Conservation (phyloP, 148 eudicot species). For the Silene uniflora region DNA sequence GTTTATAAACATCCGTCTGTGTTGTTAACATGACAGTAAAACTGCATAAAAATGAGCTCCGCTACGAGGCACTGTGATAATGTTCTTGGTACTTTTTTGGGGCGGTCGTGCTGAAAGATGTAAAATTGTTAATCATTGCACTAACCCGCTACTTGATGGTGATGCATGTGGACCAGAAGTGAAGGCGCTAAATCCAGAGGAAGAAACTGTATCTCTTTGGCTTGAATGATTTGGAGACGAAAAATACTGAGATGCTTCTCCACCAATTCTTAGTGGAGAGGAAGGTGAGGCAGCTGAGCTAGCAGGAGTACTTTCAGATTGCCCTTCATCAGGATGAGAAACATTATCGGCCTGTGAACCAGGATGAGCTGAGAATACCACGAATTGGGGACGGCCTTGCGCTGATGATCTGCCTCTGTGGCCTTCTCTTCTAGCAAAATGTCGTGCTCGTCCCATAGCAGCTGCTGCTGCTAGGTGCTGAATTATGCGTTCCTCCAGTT, state of each 20-base stretch:
- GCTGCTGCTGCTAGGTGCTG: slow-evolving; percentile 99
- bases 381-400: slow-evolving; percentile 78
- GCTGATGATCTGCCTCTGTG: slow-evolving; percentile 68
- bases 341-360: slow-evolving; percentile 39
- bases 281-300: slow-evolving; percentile 35
- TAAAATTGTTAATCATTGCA: slow-evolving; percentile 8
- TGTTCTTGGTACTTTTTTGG: too few species aligned
- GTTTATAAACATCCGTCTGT: too few species aligned
- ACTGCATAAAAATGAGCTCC: too few species aligned
- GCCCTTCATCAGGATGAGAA: slow-evolving; percentile 47
- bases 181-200: slow-evolving; percentile 45
- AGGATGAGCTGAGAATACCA: slow-evolving; percentile 66
- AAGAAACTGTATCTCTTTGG: slow-evolving; percentile 41
- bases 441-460: slow-evolving; percentile 94
- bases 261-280: slow-evolving; percentile 39
- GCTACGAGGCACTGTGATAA: too few species aligned
- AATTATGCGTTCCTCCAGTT: slow-evolving; percentile 93
- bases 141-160: slow-evolving; percentile 60
- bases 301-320: slow-evolving; percentile 39
- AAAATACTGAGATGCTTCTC: slow-evolving; percentile 46
- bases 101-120: too few species aligned
- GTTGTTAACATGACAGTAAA: too few species aligned
- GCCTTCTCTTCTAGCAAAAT: slow-evolving; percentile 80
- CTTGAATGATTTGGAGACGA: slow-evolving; percentile 37
- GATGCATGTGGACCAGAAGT: slow-evolving; percentile 50